Evolutionary conservation across 2,329 filamentous ascomycete genomes (phyloP).

Genomic region (Calonectria leucothoes): DNA sequence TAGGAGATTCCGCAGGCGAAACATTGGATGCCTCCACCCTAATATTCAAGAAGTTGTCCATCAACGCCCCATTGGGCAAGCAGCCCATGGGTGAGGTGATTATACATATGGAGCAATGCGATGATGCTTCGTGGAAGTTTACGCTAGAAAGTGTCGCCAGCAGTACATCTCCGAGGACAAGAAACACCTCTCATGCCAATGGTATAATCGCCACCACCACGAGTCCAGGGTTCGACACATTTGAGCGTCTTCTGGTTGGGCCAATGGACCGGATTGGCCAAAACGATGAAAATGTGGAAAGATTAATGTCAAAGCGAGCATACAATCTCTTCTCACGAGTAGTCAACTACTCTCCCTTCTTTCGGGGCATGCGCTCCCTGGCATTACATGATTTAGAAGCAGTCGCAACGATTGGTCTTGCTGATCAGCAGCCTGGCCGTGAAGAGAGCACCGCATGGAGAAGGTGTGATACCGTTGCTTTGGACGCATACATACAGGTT

Average conservation of each 20-base stretch:
- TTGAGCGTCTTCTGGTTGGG: not conserved
- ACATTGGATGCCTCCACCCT: not conserved
- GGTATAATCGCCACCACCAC: not conserved
- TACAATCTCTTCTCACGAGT: not conserved
- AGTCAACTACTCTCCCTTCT: not conserved
- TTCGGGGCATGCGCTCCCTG: not conserved
- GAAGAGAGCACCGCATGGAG: not conserved
- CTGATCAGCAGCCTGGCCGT: not conserved
- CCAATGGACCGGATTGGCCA: not conserved
- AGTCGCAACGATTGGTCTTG: not conserved
- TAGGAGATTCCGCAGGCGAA: not conserved
- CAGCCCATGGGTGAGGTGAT: not conserved
- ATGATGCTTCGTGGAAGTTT: not conserved
- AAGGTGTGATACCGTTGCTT: not conserved
- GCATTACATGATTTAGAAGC: not conserved
- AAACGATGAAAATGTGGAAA: not conserved
- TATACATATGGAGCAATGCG: not conserved
- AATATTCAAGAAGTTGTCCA: not conserved
- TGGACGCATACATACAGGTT: not conserved
- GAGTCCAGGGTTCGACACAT: not conserved
- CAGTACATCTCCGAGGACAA: not conserved
- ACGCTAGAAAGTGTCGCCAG: not conserved
- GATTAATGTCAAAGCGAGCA: not conserved
- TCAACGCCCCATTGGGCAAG: not conserved
- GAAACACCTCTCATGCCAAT: not conserved